Evolutionary conservation across 2,329 filamentous ascomycete genomes (phyloP), one percentile per base, ranked within the genome.

Genomic region (Diaporthe ilicicola): DNA sequence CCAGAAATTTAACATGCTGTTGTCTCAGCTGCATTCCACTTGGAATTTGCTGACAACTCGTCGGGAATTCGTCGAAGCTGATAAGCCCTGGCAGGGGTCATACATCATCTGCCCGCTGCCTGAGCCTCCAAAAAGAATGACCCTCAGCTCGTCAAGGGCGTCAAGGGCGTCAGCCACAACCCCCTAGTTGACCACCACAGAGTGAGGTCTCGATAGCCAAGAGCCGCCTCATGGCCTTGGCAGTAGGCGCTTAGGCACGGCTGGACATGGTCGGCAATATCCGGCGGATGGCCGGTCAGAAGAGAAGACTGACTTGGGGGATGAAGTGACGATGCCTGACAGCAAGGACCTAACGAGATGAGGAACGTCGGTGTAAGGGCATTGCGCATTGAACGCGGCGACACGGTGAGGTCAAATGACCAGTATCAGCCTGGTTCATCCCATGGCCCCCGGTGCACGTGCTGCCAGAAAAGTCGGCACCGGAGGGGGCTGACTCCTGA

Each of bases 361-460:
- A 34, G 44, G 59, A 64, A 64, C 50, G 59, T 64, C 59, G 59
- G 59, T 64, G 59, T 37, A 50, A 64, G 29, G 59, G 59, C 29
- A 48, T 37, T 37, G 44, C 59, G 59, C 59, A 64, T 64, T 64
- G n/a, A 64, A 37, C 19, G 44, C 44, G n/a, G 59, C 59, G 44
- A 64, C 44, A 50, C 59, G 59, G 44, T 42, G 13, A 56, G n/a
- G 65, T 68, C 53, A 59, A 51, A 32, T 59, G 65, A 68, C 54
- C 66, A 7, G 32, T 24, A 59, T 59, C 53, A 59, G 53, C 42
- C 39, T 59, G 53, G 37, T 55, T 39, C 24, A 54, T 54, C 27
- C 48, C 64, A 67, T 54, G 64, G 48, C 22, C 10, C 42, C 62
- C 64, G 51, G 15, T 50, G 64, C 64, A 54, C 50, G 64, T 67